phyloP scores from a whole-genome alignment of 2,329 filamentous ascomycete species.

The Beauveria sp. region DNA sequence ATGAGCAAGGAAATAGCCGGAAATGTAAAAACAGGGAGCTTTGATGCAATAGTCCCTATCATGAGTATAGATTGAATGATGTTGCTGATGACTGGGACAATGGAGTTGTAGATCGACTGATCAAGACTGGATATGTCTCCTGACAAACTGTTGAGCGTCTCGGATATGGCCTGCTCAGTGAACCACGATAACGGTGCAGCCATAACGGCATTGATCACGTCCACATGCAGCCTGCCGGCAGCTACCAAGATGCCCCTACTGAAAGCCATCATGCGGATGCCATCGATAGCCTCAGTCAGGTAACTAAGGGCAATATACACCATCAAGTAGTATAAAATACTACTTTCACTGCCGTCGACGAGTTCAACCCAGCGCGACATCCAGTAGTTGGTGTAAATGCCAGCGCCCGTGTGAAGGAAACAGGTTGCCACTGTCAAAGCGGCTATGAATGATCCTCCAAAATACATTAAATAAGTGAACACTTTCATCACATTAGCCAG shows the following conservation, averaged over 20 bases:
- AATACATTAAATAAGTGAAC: conserved; percentile 43
- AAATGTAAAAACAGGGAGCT: conserved; percentile 43
- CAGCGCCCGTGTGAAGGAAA: conserved; percentile 32
- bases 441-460: conserved; percentile 37
- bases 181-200: conserved; percentile 50
- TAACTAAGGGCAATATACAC: conserved; percentile 30
- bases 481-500: conserved; percentile 31
- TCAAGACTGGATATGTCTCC: conserved; percentile 50
- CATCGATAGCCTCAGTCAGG: not conserved
- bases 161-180: conserved; percentile 42
- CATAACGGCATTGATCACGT: conserved; percentile 44
- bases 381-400: conserved; percentile 38
- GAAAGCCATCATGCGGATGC: conserved; percentile 32
- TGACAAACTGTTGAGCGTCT: conserved; percentile 46
- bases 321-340: conserved; percentile 33
- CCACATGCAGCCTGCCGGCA: conserved; percentile 42
- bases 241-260: conserved; percentile 50
- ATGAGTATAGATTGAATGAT: not conserved
- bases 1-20: conserved; percentile 37
- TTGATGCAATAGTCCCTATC: conserved; percentile 38
- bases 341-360: conserved; percentile 32
- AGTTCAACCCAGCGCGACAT: conserved; percentile 47
- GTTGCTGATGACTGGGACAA: conserved; percentile 1
- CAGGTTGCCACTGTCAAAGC: conserved; percentile 30
- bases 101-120: conserved; percentile 1